These are phyloP conservation scores for Phytopythium chamaehyphon DNA, from an alignment of 352 stramenopile species.

Conservation along the genomic window DNA sequence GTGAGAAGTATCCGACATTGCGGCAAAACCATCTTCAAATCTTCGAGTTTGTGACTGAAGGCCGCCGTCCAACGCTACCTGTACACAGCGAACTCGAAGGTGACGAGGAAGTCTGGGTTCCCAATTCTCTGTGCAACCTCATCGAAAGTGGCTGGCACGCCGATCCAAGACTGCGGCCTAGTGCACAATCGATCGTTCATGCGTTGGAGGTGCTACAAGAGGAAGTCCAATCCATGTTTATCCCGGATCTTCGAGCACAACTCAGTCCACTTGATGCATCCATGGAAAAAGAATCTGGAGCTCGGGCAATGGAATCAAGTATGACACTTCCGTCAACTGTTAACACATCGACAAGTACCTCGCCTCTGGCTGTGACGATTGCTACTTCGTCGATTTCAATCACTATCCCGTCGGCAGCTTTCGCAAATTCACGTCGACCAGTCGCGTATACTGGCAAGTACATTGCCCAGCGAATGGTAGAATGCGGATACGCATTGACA, in stretches of 20 bases:
- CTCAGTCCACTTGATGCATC: slow-evolving; percentile 1
- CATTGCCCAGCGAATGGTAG: slow-evolving; percentile 15
- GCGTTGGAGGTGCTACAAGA: slow-evolving; percentile 28
- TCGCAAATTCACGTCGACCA: background rate
- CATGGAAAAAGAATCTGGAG: slow-evolving; percentile 2
- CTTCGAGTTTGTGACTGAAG: slow-evolving; percentile 35
- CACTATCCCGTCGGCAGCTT: background rate
- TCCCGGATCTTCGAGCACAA: slow-evolving; percentile 2
- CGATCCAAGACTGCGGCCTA: slow-evolving; percentile 24
- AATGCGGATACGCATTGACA: slow-evolving; percentile 16
- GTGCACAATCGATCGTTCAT: slow-evolving; percentile 21
- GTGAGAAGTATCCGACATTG: slow-evolving; percentile 29
- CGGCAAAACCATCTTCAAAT: slow-evolving; percentile 29
- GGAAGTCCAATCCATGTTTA: slow-evolving; percentile 13
- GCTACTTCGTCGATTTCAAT: slow-evolving; percentile 4
- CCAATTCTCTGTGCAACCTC: slow-evolving; percentile 14
- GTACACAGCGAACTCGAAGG: slow-evolving; percentile 4
- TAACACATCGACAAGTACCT: too few relatives aligned
- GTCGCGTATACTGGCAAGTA: slow-evolving; percentile 4
- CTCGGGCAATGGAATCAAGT: background rate
- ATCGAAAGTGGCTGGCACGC: slow-evolving; percentile 28
- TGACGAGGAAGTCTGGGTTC: background rate
- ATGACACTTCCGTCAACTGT: background rate
- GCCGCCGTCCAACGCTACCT: slow-evolving; percentile 26
- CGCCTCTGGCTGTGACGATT: background rate